phyloP scores from a whole-genome alignment of 2,329 filamentous ascomycete species.

The Sporothrix pallida region DNA sequence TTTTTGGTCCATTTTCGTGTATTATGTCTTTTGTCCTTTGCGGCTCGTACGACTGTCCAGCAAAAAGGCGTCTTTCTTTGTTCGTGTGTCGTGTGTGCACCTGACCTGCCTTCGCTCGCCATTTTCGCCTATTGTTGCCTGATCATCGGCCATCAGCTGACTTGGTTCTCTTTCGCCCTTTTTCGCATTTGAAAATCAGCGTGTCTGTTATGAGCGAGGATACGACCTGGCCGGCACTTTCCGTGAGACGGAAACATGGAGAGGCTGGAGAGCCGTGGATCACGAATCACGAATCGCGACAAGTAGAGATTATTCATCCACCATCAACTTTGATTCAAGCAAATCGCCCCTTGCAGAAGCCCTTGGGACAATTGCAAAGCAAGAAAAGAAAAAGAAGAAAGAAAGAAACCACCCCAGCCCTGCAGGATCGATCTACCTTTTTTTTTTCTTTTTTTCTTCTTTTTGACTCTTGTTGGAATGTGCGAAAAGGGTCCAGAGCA shows the following conservation, averaged over 20 bases:
- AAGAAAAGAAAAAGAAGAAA: not conserved
- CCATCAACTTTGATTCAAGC: not conserved
- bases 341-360: not conserved
- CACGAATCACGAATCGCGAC: not conserved
- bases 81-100: not conserved
- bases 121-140: not conserved
- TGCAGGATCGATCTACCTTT: not conserved
- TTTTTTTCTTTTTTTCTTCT: not conserved
- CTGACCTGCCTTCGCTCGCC: not conserved
- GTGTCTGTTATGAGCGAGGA: too few relatives aligned
- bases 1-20: not conserved
- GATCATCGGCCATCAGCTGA: not conserved
- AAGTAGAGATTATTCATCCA: not conserved
- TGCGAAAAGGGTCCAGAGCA: conserved; percentile 1
- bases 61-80: not conserved
- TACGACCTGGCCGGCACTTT: not conserved
- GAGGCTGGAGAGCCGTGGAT: not conserved
- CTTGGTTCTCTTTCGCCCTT: too few relatives aligned
- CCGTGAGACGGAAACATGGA: conserved; percentile 16
- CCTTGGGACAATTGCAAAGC: not conserved
- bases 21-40: not conserved
- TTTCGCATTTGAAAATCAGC: too few relatives aligned
- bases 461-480: not conserved
- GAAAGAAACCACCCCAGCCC: not conserved
- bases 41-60: not conserved